Conservation (phyloP, 176 grass and related monocot species). For the Aegilops tauschii region DNA sequence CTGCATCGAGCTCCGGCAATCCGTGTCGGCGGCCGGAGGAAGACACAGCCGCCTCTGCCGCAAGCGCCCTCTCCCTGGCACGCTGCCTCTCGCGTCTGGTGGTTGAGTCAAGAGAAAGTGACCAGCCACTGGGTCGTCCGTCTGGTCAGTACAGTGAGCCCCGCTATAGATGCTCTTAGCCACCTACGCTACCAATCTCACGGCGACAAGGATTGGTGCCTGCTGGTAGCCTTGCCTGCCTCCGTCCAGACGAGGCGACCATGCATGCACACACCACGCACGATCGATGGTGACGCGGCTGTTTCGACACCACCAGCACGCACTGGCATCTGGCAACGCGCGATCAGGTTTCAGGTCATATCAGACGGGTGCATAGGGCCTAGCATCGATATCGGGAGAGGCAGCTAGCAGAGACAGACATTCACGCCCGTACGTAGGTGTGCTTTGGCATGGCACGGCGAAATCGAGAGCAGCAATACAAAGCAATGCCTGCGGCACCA, state of each 20-base stretch:
- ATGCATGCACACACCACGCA: not conserved
- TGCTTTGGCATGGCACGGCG: not conserved
- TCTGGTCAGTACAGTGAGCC: too few species aligned
- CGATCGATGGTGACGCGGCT: not conserved
- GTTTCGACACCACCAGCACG: not conserved
- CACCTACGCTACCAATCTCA: not conserved
- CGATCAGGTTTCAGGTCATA: not conserved
- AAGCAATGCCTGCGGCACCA: constrained; percentile 2
- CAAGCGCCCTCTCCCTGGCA: too few species aligned
- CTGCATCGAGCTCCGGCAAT: too few species aligned
- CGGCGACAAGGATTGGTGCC: not conserved
- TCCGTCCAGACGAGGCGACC: not conserved
- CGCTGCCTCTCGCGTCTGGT: too few species aligned
- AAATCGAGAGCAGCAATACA: not conserved
- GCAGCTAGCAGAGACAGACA: not conserved
- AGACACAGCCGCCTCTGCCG: too few species aligned
- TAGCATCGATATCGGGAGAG: not conserved
- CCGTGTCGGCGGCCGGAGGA: too few species aligned
- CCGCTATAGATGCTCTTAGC: too few species aligned
- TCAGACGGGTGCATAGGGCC: not conserved
- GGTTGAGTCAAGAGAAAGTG: too few species aligned
- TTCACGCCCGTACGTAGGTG: not conserved
- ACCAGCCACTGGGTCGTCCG: too few species aligned
- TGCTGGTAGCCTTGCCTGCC: not conserved
- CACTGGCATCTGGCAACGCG: not conserved